Conservation (phyloP, 352 stramenopile species). For the Phytophthora nicotianae region DNA sequence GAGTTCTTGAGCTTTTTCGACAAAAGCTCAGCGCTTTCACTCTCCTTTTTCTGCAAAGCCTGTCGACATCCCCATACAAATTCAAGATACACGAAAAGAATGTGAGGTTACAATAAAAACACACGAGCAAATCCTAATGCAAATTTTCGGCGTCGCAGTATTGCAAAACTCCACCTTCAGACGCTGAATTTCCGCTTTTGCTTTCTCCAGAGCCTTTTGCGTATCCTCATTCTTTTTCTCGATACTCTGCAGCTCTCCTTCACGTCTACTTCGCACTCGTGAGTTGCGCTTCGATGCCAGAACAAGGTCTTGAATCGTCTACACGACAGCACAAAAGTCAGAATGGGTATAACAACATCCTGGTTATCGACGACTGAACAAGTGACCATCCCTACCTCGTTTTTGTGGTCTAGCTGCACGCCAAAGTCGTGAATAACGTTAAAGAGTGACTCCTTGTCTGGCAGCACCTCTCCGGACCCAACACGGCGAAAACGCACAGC, state of each 20-base stretch:
- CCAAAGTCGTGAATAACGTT: constrained; percentile 68
- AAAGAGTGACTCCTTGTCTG: constrained; percentile 57
- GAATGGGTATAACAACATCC: background rate
- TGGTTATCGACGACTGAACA: background rate
- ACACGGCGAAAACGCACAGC: constrained; percentile 43
- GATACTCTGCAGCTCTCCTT: constrained; percentile 46
- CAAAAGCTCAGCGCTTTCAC: constrained; percentile 51
- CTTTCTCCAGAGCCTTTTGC: constrained; percentile 47
- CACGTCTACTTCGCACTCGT: constrained; percentile 50
- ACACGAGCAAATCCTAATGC: constrained; percentile 11
- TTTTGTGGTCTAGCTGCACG: constrained; percentile 65
- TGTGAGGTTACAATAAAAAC: constrained; percentile 5
- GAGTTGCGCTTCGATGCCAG: constrained; percentile 69
- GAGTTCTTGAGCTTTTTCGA: constrained; percentile 69
- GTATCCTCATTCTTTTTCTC: constrained; percentile 62
- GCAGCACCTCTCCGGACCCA: constrained; percentile 25
- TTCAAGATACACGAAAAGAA: constrained; percentile 4
- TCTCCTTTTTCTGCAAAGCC: constrained; percentile 52
- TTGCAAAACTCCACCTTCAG: constrained; percentile 48
- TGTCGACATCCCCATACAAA: constrained; percentile 26
- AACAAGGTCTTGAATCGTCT: constrained; percentile 84
- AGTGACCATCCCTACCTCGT: constrained; percentile 47
- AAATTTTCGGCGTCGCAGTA: constrained; percentile 13
- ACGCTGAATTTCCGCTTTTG: constrained; percentile 57
- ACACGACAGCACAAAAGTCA: constrained; percentile 7